A percentile compares a stretch with the other conserved stretches of the same genome.
These are phyloP conservation scores for Solanum chmielewskii DNA, from an alignment of 257 asterid species.

Conservation along the genomic window DNA sequence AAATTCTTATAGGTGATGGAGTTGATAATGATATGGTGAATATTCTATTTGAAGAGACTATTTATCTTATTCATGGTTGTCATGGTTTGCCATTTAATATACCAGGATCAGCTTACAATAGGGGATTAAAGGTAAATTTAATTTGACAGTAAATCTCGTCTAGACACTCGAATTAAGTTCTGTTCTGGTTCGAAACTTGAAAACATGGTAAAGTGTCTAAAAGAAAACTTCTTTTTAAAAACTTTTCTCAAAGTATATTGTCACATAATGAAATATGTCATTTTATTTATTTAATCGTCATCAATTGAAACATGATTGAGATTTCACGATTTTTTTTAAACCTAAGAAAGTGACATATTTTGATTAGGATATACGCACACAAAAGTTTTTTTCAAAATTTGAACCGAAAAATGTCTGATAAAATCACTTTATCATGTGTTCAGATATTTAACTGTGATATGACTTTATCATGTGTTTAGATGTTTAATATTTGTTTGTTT, in stretches of 20 bases:
- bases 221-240: background rate
- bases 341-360: background rate
- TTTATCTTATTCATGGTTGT: background rate
- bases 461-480: no score
- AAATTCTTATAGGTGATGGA: background rate
- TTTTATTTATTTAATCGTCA: no score
- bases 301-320: background rate
- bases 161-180: background rate
- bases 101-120: background rate
- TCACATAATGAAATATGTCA: background rate
- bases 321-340: background rate
- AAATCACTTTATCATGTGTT: no score
- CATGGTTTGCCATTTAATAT: background rate
- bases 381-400: no score
- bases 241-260: background rate
- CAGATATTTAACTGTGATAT: no score
- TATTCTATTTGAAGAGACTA: background rate
- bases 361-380: no score
- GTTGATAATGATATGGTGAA: background rate
- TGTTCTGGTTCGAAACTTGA: rapidly evolving
- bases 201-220: background rate
- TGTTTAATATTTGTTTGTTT: no score
- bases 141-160: background rate
- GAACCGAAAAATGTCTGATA: no score
- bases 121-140: background rate